Conservation (phyloP, 345 rosid genomes). For the Conringia planisiliqua region DNA sequence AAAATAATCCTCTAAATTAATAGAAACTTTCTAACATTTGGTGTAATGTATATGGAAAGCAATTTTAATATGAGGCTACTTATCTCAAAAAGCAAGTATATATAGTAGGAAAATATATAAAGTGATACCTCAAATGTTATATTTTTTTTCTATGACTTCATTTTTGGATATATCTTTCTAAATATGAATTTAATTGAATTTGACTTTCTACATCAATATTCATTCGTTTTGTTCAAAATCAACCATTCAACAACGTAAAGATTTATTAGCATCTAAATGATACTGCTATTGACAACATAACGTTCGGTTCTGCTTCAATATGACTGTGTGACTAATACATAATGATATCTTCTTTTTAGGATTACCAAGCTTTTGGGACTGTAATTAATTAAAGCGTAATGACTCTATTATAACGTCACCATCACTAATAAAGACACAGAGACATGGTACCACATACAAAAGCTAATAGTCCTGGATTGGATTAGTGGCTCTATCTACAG, state of each 20-base stretch:
- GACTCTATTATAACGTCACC: background rate
- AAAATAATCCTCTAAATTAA: background rate
- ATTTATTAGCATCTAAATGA: too few relatives aligned
- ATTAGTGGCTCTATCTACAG: slow-evolving; percentile 10
- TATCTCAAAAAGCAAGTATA: background rate
- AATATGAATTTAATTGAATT: background rate
- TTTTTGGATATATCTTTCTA: background rate
- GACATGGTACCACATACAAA: background rate
- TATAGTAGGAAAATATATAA: background rate
- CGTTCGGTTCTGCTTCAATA: background rate
- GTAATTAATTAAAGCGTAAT: background rate
- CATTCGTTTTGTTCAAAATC: background rate
- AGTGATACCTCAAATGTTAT: background rate
- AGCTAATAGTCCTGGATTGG: slow-evolving; percentile 4
- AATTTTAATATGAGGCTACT: background rate
- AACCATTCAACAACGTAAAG: background rate
- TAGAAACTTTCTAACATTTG: background rate
- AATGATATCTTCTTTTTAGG: background rate
- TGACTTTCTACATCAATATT: background rate
- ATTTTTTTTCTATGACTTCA: background rate
- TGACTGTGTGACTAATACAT: background rate
- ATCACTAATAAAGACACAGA: background rate
- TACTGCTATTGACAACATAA: background rate
- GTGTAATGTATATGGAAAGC: background rate
- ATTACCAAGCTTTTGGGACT: background rate